These are phyloP conservation scores for Silene conica DNA, from an alignment of 148 eudicot species.

Conservation along the genomic window DNA sequence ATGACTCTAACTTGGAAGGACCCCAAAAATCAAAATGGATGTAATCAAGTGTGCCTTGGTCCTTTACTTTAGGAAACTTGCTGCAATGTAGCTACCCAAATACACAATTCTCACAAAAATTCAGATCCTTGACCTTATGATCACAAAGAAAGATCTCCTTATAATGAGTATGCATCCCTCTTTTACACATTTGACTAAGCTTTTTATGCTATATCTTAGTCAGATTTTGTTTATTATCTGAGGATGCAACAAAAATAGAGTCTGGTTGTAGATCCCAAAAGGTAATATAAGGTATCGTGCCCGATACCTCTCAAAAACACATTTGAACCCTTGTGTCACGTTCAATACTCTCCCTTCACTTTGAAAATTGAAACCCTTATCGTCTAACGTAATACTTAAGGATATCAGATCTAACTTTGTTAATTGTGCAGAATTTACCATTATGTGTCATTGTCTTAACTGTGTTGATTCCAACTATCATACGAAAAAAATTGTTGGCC, in stretches of 20 bases:
- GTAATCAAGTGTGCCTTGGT: slow-evolving; percentile 2
- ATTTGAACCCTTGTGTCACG: background rate
- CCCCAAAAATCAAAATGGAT: slow-evolving; percentile 13
- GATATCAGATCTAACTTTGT: slow-evolving; percentile 19
- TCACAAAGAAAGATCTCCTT: no score
- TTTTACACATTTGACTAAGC: background rate
- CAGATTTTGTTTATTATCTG: no score
- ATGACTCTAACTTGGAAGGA: no score
- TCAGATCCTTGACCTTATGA: background rate
- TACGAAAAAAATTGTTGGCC: background rate
- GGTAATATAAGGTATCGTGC: slow-evolving; percentile 2
- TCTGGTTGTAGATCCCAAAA: background rate
- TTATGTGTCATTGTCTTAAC: slow-evolving; percentile 2
- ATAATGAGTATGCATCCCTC: background rate
- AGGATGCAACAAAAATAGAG: background rate
- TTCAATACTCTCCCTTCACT: slow-evolving; percentile 12
- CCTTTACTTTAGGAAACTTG: slow-evolving; percentile 2
- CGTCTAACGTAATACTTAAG: background rate
- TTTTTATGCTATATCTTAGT: no score
- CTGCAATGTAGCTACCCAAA: background rate
- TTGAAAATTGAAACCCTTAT: background rate
- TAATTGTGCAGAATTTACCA: no score
- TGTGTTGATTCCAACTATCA: background rate
- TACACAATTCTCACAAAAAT: background rate
- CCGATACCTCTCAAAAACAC: slow-evolving; percentile 5